phyloP scores from a whole-genome alignment of 1,284 basidiomycete species.

The Pseudozyma thailandica region DNA sequence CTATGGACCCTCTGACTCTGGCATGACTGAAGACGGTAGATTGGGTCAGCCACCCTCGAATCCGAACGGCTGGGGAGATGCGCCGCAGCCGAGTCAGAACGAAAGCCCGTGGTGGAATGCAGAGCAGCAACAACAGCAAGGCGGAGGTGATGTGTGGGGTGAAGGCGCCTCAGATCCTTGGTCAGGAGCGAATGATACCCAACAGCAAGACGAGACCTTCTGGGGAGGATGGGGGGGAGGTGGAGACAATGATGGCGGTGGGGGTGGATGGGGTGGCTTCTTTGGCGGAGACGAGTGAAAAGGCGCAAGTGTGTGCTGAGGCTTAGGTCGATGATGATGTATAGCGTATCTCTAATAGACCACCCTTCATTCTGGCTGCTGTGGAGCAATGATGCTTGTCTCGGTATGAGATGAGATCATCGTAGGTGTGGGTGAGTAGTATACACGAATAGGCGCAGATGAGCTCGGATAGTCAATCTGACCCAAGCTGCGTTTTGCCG shows the following conservation, averaged over 20 bases:
- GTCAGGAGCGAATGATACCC: constrained; percentile 28
- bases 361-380: neutral
- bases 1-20: constrained; percentile 33
- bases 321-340: no score
- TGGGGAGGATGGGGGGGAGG: constrained; percentile 26
- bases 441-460: constrained; percentile 10
- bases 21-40: constrained; percentile 23
- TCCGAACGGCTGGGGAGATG: constrained; percentile 8
- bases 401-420: neutral
- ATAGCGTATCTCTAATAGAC: neutral
- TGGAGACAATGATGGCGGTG: constrained; percentile 9
- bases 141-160: constrained; percentile 43
- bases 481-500: neutral
- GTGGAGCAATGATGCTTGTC: neutral
- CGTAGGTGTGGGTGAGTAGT: constrained; percentile 13
- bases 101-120: constrained; percentile 33
- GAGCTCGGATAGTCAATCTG: neutral
- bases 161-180: constrained; percentile 32
- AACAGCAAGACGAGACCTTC: constrained; percentile 20
- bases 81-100: constrained; percentile 4
- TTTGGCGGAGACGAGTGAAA: constrained; percentile 31
- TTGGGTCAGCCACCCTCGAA: constrained; percentile 31
- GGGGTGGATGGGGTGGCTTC: constrained; percentile 46
- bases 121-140: constrained; percentile 23
- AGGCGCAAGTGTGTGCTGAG: constrained; percentile 24